Base-by-base conservation (phyloP, 305 asterid genomes). In the Lippia alba region DNA sequence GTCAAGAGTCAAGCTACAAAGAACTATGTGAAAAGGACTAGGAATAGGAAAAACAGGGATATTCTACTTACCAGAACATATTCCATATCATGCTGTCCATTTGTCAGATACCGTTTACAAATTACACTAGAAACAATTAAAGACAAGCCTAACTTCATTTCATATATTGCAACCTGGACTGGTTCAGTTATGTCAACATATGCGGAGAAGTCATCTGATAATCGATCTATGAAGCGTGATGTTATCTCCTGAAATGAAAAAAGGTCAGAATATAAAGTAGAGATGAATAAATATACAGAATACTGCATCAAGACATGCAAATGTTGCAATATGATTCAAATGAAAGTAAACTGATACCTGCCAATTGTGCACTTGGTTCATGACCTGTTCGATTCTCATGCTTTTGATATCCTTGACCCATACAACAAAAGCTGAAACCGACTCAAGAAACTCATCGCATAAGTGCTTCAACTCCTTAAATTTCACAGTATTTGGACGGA, bases 121-220 rank as follows among this genome's bases (percentile, higher is more conserved):
- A 79, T 72, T 62, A 79, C 71, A 69, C 85, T 81, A 55, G 98
- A 88, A 70, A 80, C 79, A 58, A 83, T 66, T 51, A 95, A 79
- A 39, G 99, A 85, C 65, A 91, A 73, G 62, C 99, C 99, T 64
- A 95, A 81, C 84, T 95, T 95, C 79, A 90, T 85, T 81, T 95
- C 99, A 74, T 92, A 92, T 48, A 95, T 60, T 60, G 98, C 95
- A 64, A 84, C 83, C 76, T 83, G 96, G 61, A 90, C 80, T 69
- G 98, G 99, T 77, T 86, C 96, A 70, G 84, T 76, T 40, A 95
- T 62, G 85, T 95, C 99, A 68, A 66, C 49, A 73, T 86, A 95
- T 20, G 79, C 88, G 11, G 85, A 63, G 81, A 87, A 92, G 81
- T 85, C 96, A 44, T 64, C 80, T 32, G 98, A 87, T 63, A 95